phyloP scores from a whole-genome alignment of 768 basidiomycete genomes.

The Myochromella boudieri region DNA sequence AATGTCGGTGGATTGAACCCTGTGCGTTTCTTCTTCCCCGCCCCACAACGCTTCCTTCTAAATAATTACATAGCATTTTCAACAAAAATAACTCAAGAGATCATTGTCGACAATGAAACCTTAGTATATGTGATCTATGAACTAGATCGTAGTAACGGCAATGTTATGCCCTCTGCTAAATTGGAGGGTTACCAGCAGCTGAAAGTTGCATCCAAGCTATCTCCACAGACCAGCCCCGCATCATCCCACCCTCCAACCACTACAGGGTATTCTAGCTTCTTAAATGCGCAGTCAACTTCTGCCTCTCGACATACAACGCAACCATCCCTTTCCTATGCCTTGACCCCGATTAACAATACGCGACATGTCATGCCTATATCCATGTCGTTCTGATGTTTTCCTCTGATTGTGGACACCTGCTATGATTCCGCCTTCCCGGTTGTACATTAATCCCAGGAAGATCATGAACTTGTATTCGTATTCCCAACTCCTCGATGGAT shows the following conservation, averaged over 20 bases:
- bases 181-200: constrained; percentile 51
- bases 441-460: constrained; percentile 9
- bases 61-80: constrained; percentile 49
- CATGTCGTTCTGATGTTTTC: constrained; percentile 11
- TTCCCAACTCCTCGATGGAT: constrained; percentile 3
- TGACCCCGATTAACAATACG: constrained; percentile 30
- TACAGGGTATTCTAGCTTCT: constrained; percentile 16
- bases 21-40: constrained; percentile 43
- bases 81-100: constrained; percentile 67
- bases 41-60: too few species aligned
- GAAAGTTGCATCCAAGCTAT: constrained; percentile 8
- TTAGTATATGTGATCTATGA: constrained; percentile 68
- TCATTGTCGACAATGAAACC: constrained; percentile 62
- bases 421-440: too few species aligned
- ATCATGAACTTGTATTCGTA: neutral
- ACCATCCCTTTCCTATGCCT: constrained; percentile 42
- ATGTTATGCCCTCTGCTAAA: constrained; percentile 57
- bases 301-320: constrained; percentile 27
- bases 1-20: constrained; percentile 70
- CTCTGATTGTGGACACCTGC: too few species aligned
- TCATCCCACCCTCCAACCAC: constrained; percentile 6
- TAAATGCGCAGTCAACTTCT: constrained; percentile 14
- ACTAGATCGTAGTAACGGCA: constrained; percentile 55
- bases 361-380: constrained; percentile 7
- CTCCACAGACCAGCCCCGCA: constrained; percentile 1